phyloP scores from a whole-genome alignment of 768 basidiomycete species.

The Boletus pseudo-olivaceus region DNA sequence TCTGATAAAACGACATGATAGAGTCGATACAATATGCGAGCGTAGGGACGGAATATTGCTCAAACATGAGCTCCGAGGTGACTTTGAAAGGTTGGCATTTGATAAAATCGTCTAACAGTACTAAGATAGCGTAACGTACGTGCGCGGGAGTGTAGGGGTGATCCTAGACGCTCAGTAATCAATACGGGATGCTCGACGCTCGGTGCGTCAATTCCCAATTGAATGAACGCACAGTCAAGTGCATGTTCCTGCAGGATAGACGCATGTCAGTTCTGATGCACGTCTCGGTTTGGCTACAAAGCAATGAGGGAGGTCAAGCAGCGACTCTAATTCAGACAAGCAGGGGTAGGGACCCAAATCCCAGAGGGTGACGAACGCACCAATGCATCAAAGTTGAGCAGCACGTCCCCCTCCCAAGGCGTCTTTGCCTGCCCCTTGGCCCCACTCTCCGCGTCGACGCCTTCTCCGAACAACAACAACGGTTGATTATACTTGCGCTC shows the following conservation, averaged over 20 bases:
- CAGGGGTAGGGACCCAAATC: background rate
- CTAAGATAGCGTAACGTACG: constrained; percentile 45
- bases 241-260: constrained; percentile 77
- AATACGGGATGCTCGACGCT: constrained; percentile 82
- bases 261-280: background rate
- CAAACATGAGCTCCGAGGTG: constrained; percentile 95
- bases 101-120: background rate
- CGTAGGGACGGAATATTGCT: constrained; percentile 83
- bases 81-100: constrained; percentile 44
- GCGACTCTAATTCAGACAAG: background rate
- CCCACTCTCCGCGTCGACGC: constrained; percentile 81
- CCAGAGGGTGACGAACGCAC: constrained; percentile 46
- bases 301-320: constrained; percentile 2
- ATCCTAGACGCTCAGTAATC: constrained; percentile 90
- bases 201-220: constrained; percentile 75
- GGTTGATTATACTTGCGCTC: constrained; percentile 83
- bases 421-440: constrained; percentile 73
- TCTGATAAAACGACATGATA: constrained; percentile 89
- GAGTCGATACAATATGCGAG: constrained; percentile 87
- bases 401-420: constrained; percentile 92
- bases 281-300: background rate
- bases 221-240: constrained; percentile 87
- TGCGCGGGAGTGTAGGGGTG: constrained; percentile 84
- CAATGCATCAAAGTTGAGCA: constrained; percentile 89
- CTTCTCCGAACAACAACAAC: constrained; percentile 84